Percentiles rank a stretch among this genome's conserved stretches.
These are phyloP conservation scores for Aschersonia sp. DNA, from an alignment of 2,329 filamentous ascomycete genomes.

Conservation along the genomic window DNA sequence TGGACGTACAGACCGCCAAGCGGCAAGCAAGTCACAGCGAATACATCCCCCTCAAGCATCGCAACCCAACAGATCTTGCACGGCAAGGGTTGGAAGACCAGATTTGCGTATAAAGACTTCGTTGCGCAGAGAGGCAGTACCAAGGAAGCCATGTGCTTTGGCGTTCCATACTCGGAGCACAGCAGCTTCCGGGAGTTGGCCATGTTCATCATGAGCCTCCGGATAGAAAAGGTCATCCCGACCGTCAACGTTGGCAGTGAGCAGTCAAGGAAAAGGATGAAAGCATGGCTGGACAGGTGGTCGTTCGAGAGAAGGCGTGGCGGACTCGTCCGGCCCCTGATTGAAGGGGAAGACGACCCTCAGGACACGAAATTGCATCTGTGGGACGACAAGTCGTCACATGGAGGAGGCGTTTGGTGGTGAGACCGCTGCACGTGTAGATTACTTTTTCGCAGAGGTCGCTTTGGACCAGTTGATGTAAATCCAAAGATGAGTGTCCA, in stretches of 20 bases:
- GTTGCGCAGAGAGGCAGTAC: constrained; percentile 73
- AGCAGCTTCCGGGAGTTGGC: constrained; percentile 88
- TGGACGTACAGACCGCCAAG: constrained; percentile 76
- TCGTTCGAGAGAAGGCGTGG: constrained; percentile 40
- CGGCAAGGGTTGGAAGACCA: constrained; percentile 56
- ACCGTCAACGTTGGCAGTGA: constrained; percentile 72
- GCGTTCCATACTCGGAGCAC: constrained; percentile 92
- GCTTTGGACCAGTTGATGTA: too few relatives aligned
- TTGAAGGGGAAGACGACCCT: constrained; percentile 22
- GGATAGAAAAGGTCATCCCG: constrained; percentile 81
- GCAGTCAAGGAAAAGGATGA: constrained; percentile 42
- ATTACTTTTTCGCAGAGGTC: too few relatives aligned
- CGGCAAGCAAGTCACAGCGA: constrained; percentile 38
- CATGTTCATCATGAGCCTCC: constrained; percentile 77
- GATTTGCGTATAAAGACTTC: constrained; percentile 59
- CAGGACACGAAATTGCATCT: constrained; percentile 12
- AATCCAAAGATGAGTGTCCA: neutral
- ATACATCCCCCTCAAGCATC: constrained; percentile 32
- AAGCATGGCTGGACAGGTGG: constrained; percentile 51
- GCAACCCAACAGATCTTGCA: constrained; percentile 38
- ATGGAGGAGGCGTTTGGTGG: constrained; percentile 25
- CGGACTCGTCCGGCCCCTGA: constrained; percentile 32
- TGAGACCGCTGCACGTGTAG: constrained; percentile 5
- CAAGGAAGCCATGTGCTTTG: constrained; percentile 71
- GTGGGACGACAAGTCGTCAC: constrained; percentile 24